A percentile compares a stretch with the other conserved stretches of the same genome.
Evolutionary conservation across 192 early-diverging fungal species (phyloP).

Genomic region (Coemansia sp.): DNA sequence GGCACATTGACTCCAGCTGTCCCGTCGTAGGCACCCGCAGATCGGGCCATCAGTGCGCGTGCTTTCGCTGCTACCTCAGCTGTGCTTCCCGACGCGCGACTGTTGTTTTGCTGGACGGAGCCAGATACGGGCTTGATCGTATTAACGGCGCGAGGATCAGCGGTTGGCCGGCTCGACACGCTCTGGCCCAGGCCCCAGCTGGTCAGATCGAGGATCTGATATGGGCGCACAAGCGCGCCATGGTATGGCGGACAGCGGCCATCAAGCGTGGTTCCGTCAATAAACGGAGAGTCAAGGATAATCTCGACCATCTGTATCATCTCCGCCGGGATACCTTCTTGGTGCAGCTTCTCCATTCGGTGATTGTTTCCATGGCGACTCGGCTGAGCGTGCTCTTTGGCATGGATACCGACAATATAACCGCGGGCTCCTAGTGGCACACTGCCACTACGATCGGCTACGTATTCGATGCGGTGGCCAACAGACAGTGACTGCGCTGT

Average conservation of each 20-base stretch:
- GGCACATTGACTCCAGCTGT: slow-evolving; percentile 19
- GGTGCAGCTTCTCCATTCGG: slow-evolving; percentile 62
- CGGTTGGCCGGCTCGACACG: slow-evolving; percentile 13
- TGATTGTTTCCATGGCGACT: slow-evolving; percentile 41
- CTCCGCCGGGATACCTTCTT: slow-evolving; percentile 43
- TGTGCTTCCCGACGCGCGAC: slow-evolving; percentile 11
- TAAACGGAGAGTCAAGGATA: slow-evolving; percentile 80
- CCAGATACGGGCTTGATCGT: slow-evolving; percentile 22
- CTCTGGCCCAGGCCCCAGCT: slow-evolving; percentile 40
- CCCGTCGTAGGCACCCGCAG: neutral
- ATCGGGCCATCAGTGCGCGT: neutral
- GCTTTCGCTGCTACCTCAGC: slow-evolving; percentile 25
- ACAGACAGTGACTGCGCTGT: slow-evolving; percentile 74
- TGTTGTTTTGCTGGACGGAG: slow-evolving; percentile 2
- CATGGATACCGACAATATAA: slow-evolving; percentile 74
- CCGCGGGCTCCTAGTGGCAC: slow-evolving; percentile 82
- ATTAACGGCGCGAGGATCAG: slow-evolving; percentile 28
- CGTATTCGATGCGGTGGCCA: slow-evolving; percentile 83
- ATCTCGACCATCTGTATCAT: slow-evolving; percentile 76
- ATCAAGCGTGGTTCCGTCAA: slow-evolving; percentile 74
- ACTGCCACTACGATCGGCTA: slow-evolving; percentile 59
- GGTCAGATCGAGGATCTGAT: slow-evolving; percentile 72
- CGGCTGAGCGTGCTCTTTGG: slow-evolving; percentile 12
- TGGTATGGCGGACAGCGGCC: slow-evolving; percentile 73
- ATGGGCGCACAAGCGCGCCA: slow-evolving; percentile 65